Conservation (phyloP, 208 protist genomes). For the Leishmania guyanensis region DNA sequence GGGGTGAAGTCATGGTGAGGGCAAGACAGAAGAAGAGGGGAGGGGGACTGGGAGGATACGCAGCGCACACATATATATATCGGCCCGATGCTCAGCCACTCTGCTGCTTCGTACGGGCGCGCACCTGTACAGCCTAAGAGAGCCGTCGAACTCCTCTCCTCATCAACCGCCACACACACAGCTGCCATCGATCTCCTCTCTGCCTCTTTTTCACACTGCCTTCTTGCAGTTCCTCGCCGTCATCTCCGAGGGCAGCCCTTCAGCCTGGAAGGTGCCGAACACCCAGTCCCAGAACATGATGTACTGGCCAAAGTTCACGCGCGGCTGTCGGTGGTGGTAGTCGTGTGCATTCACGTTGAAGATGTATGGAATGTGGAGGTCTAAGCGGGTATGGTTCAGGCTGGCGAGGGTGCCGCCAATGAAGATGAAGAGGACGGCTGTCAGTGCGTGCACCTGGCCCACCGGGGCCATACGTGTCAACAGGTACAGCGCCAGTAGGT, state of each 20-base stretch:
- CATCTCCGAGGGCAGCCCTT: constrained; percentile 35
- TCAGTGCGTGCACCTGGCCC: constrained; percentile 70
- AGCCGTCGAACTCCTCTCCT: neutral
- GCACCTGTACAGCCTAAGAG: neutral
- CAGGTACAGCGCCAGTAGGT: constrained; percentile 80
- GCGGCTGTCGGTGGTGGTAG: constrained; percentile 87
- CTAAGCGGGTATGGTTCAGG: constrained; percentile 91
- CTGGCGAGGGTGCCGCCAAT: constrained; percentile 84
- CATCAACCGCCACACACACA: too few species aligned
- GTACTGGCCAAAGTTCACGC: constrained; percentile 93
- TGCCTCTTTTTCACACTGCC: neutral
- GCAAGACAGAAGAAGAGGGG: neutral
- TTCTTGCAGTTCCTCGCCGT: constrained; percentile 16
- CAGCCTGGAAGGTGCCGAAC: constrained; percentile 80
- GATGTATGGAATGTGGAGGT: constrained; percentile 77
- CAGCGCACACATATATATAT: neutral
- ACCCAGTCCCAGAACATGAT: constrained; percentile 93
- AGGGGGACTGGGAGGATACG: neutral
- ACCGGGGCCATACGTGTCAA: constrained; percentile 55
- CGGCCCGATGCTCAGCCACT: neutral
- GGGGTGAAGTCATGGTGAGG: too few species aligned
- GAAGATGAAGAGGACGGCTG: constrained; percentile 74
- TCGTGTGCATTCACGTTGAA: constrained; percentile 90
- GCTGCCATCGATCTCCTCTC: neutral
- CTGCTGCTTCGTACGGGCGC: neutral